Evolutionary conservation across 345 rosid species (phyloP).

Genomic region (Ricinus communis): DNA sequence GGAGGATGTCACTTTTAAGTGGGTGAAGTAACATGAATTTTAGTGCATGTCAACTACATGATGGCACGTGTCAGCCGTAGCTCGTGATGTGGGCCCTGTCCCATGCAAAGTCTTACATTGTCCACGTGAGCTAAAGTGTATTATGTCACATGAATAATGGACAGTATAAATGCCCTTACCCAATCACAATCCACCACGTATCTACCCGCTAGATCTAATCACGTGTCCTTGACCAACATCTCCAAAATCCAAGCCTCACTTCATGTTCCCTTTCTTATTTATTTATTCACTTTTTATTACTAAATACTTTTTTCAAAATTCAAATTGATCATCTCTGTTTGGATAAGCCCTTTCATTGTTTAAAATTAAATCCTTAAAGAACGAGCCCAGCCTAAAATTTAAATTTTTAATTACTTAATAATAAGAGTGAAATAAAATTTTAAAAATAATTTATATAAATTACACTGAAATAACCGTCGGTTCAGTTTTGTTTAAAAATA

Average conservation of each 20-base stretch:
- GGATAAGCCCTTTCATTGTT: no score
- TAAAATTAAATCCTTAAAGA: no score
- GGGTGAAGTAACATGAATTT: slow-evolving; percentile 27
- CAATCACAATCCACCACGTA: slow-evolving; percentile 29
- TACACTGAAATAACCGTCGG: no score
- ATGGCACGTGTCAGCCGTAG: slow-evolving; percentile 44
- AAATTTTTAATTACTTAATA: no score
- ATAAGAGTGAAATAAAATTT: no score
- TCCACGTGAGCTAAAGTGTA: slow-evolving; percentile 53
- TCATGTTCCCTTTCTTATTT: not conserved
- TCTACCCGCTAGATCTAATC: slow-evolving; percentile 22
- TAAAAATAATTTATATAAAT: no score
- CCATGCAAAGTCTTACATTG: slow-evolving; percentile 25
- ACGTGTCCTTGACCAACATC: slow-evolving; percentile 24
- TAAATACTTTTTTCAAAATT: no score
- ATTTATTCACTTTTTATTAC: no score
- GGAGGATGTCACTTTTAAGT: slow-evolving; percentile 11
- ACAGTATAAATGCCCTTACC: not conserved
- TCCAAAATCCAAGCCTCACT: not conserved
- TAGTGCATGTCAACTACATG: slow-evolving; percentile 14
- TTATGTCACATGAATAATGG: slow-evolving; percentile 35
- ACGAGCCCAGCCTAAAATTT: no score
- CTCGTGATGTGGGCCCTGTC: slow-evolving; percentile 43
- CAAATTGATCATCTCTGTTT: no score
- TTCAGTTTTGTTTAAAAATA: no score